Evolutionary conservation across 2,329 filamentous ascomycete species (phyloP).

Genomic region (Penicillium hordei): DNA sequence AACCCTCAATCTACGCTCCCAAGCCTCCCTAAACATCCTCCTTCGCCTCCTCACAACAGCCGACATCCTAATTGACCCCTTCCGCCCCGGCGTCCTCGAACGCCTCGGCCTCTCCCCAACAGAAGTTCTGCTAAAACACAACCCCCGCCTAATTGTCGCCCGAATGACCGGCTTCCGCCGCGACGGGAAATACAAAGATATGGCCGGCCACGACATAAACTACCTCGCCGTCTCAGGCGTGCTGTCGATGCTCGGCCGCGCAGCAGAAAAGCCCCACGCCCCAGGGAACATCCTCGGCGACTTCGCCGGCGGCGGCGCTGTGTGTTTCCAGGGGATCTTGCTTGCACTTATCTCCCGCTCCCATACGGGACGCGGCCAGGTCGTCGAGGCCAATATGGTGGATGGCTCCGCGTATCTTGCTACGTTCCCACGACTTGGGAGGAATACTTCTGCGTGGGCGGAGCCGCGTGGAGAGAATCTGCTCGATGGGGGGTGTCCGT

Average conservation of each 20-base stretch:
- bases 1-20: constrained; percentile 72
- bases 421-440: constrained; percentile 70
- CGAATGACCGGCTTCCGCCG: constrained; percentile 88
- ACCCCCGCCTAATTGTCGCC: constrained; percentile 75
- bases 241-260: constrained; percentile 71
- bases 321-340: constrained; percentile 77
- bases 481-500: constrained; percentile 82
- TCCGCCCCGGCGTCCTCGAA: constrained; percentile 86
- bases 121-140: constrained; percentile 62
- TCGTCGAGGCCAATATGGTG: constrained; percentile 96
- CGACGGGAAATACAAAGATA: constrained; percentile 78
- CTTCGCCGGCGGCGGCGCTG: constrained; percentile 85
- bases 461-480: constrained; percentile 69
- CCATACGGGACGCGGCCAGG: constrained; percentile 70
- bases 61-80: constrained; percentile 90
- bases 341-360: constrained; percentile 71
- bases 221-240: constrained; percentile 88
- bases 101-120: constrained; percentile 73
- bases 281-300: constrained; percentile 85
- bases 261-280: constrained; percentile 68
- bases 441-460: constrained; percentile 63
- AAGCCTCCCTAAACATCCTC: constrained; percentile 64
- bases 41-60: constrained; percentile 61
- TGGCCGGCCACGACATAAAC: constrained; percentile 96
- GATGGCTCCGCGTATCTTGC: constrained; percentile 80